Base-by-base conservation (phyloP, 306 rosid genomes). In the Dryas octopetala region DNA sequence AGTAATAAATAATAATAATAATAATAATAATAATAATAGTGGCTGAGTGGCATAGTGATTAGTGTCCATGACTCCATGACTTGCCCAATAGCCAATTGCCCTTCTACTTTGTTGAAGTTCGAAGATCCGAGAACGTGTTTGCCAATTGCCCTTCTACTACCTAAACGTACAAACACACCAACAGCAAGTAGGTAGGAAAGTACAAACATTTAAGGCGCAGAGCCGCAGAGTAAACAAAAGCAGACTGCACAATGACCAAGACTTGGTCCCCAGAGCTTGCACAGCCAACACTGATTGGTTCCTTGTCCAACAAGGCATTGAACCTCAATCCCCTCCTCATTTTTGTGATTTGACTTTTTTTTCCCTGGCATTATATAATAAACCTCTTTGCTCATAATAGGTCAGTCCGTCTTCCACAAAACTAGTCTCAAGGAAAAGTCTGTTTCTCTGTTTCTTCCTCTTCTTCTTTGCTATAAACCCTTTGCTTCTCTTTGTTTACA, bases 311-410 rank as follows among this genome's bases (percentile, higher is more conserved):
- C 43, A 44, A 63, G 60, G 45, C 6, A 47, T 11, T 8, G 14
- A 26, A 10, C 17, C 7, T 60, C 68, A 51, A 52, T 52, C 23
- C 14, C 11, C 49, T 62, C 14, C 14, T 19, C 38, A 48, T 4
- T 11, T 48, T 38, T n/a, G 40, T 9, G 10, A 9, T n/a, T n/a
- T 62, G 43, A 9, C 64, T 63, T 53, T 9, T 13, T 50, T 16
- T 68, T 23, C 41, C 68, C 79, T 85, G 86, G 83, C 84, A 72
- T 58, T 79, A 62, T 73, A 78, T 78, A 17, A 55, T 38, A 23
- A 12, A 28, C 77, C 64, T 5, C 10, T 52, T 60, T 4, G 58
- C 43, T 74, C 46, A 12, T 50, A 59, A 26, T 59, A 8, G 9
- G 73, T 70, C 44, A 9, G 7, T 80, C 68, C 68, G 40, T 58